Evolutionary conservation across 2,329 filamentous ascomycete genomes (phyloP).

Genomic region (Fusarium verrucosum): DNA sequence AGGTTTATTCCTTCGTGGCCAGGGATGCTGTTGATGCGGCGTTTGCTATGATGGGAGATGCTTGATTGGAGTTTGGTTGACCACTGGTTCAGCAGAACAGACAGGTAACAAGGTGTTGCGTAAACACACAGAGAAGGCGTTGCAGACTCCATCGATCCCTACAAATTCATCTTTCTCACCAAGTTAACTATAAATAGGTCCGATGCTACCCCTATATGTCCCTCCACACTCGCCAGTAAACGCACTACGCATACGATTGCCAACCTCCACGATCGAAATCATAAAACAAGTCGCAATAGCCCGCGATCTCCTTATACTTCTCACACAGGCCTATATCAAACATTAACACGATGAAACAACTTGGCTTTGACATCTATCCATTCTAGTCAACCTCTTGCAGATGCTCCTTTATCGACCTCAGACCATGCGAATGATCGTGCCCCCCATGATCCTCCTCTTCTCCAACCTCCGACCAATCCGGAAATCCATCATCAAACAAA

Average conservation of each 20-base stretch:
- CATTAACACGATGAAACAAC: neutral
- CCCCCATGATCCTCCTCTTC: conserved; percentile 49
- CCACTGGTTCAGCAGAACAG: neutral
- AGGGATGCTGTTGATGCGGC: conserved; percentile 31
- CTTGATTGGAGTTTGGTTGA: neutral
- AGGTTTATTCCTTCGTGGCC: conserved; percentile 39
- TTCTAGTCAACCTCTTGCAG: conserved; percentile 36
- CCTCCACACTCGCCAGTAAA: no score
- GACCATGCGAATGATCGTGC: conserved; percentile 33
- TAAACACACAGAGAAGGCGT: accelerated
- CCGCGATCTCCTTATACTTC: no score
- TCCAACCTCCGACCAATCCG: conserved; percentile 62
- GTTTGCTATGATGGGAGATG: conserved; percentile 37
- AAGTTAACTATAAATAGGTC: no score
- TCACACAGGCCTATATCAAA: neutral
- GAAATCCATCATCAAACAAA: conserved; percentile 68
- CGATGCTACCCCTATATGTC: no score
- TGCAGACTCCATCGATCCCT: no score
- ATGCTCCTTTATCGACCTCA: conserved; percentile 37
- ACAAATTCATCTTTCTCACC: no score
- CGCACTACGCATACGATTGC: no score
- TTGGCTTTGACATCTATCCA: neutral
- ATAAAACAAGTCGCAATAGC: no score
- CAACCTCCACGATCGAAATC: no score
- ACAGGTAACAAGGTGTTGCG: accelerated